Percentiles rank a stretch among this genome's conserved stretches.
Conservation (phyloP, 306 rosid species). For the Rosa lucieae region DNA sequence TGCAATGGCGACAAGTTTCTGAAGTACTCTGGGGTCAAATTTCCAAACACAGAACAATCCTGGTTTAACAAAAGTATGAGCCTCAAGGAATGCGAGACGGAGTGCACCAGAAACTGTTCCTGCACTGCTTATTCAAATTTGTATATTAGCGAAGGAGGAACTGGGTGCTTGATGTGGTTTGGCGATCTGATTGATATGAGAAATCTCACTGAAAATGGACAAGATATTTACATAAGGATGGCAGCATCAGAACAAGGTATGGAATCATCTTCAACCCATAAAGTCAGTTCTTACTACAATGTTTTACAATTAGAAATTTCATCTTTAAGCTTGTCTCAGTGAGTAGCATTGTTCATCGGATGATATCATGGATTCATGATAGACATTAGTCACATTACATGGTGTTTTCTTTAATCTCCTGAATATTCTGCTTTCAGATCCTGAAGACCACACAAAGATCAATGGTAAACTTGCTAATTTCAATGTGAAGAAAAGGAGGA, state of each 20-base stretch:
- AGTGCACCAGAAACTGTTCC: not conserved
- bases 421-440: not conserved
- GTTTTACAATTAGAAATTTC: not conserved
- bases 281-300: not conserved
- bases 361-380: not conserved
- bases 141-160: conserved; percentile 25
- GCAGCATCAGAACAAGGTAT: conserved; percentile 42
- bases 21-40: not conserved
- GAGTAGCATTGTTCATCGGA: not conserved
- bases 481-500: not conserved
- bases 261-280: not conserved
- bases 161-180: conserved; percentile 54
- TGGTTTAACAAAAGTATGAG: not conserved
- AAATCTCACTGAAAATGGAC: conserved; percentile 29
- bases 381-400: not conserved
- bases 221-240: conserved; percentile 36
- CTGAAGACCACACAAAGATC: not conserved
- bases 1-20: not conserved
- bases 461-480: not conserved
- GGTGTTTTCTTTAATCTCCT: not conserved
- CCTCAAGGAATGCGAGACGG: not conserved
- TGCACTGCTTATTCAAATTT: conserved; percentile 7
- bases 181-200: conserved; percentile 29
- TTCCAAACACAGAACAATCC: conserved; percentile 4
- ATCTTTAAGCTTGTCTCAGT: not conserved